These are phyloP conservation scores for Pinus tabuliformis DNA, from an alignment of 75 land plant genomes.

Conservation along the genomic window DNA sequence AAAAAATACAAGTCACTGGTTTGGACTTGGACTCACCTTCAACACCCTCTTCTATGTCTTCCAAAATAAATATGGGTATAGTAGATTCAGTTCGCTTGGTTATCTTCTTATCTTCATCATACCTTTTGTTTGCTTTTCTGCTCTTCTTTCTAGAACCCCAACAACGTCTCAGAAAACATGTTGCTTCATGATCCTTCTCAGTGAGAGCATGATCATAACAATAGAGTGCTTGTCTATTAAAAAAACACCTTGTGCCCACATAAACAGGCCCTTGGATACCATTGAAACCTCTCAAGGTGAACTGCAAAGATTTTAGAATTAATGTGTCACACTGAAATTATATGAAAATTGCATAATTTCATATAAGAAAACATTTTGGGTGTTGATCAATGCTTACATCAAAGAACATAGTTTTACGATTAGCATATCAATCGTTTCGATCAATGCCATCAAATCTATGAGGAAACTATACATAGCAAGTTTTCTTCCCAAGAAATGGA, in stretches of 20 bases:
- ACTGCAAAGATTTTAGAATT: conserved; percentile 32
- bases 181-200: conserved; percentile 66
- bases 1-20: neutral
- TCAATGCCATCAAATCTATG: conserved; percentile 91
- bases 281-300: conserved; percentile 86
- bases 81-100: conserved; percentile 71
- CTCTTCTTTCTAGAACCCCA: conserved; percentile 76
- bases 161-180: conserved; percentile 52
- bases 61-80: conserved; percentile 80
- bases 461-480: conserved; percentile 84
- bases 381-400: conserved; percentile 48
- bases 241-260: conserved; percentile 87
- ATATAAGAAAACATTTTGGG: neutral
- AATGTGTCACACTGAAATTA: neutral
- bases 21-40: conserved; percentile 44
- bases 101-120: conserved; percentile 40
- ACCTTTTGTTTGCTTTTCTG: conserved; percentile 39
- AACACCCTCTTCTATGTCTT: conserved; percentile 84
- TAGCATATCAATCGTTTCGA: conserved; percentile 80
- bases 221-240: conserved; percentile 86
- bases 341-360: neutral
- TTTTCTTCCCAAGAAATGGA: conserved; percentile 63
- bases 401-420: conserved; percentile 81
- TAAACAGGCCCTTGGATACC: conserved; percentile 87
- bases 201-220: conserved; percentile 79